Evolutionary conservation across 176 grass and related monocot species (phyloP).

Genomic region (Phoenix dactylifera): DNA sequence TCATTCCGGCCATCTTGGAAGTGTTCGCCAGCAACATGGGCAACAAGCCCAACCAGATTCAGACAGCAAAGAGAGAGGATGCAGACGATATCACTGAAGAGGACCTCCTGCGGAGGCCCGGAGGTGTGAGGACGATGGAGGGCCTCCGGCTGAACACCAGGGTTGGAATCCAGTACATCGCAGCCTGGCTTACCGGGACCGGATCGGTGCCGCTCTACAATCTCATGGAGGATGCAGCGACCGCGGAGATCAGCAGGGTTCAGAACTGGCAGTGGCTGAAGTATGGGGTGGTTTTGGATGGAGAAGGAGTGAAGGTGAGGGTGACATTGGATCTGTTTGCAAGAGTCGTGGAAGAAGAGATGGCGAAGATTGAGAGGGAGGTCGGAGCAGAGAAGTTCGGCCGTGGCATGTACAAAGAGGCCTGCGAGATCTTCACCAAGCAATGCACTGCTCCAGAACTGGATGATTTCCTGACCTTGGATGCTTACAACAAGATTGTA

Average conservation of each 20-base stretch:
- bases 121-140: conserved; percentile 54
- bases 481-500: conserved; percentile 76
- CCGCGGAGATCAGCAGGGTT: conserved; percentile 88
- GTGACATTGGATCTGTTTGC: conserved; percentile 65
- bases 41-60: conserved; percentile 62
- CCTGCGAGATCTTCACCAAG: conserved; percentile 50
- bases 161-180: conserved; percentile 76
- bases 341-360: conserved; percentile 73
- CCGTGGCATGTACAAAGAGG: conserved; percentile 42
- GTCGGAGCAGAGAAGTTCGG: conserved; percentile 47
- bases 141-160: conserved; percentile 77
- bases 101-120: conserved; percentile 58
- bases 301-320: conserved; percentile 27
- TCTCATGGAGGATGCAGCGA: conserved; percentile 97
- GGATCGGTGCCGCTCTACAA: conserved; percentile 85
- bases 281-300: conserved; percentile 45
- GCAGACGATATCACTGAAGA: conserved; percentile 38
- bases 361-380: conserved; percentile 51
- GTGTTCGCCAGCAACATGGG: conserved; percentile 59
- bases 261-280: conserved; percentile 97
- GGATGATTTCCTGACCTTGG: conserved; percentile 79
- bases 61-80: conserved; percentile 15
- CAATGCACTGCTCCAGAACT: conserved; percentile 70
- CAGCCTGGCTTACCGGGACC: conserved; percentile 65
- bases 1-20: conserved; percentile 66